Evolutionary conservation across 768 basidiomycete genomes (phyloP).

Genomic region (Termitomyces sp.): DNA sequence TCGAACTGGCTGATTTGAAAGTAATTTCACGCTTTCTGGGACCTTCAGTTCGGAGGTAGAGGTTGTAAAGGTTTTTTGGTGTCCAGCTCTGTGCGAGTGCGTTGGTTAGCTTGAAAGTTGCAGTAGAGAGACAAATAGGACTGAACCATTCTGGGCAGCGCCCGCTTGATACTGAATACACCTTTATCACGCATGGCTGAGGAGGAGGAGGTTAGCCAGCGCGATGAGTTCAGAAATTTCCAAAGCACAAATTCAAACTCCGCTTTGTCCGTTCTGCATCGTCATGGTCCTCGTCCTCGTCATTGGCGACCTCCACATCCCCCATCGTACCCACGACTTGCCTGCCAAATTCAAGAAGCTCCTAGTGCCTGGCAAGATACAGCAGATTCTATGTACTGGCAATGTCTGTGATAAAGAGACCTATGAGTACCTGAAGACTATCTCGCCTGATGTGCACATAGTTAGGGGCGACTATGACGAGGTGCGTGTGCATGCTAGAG

Average conservation of each 20-base stretch:
- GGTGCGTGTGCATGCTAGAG: constrained; percentile 34
- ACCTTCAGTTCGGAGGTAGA: constrained; percentile 69
- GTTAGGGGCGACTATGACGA: constrained; percentile 97
- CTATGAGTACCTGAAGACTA: constrained; percentile 90
- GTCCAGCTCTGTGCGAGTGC: constrained; percentile 79
- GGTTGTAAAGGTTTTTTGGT: constrained; percentile 82
- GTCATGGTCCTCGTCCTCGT: constrained; percentile 90
- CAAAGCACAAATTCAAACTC: constrained; percentile 1
- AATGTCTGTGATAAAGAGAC: constrained; percentile 98
- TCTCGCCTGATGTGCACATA: constrained; percentile 89
- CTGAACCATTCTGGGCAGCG: constrained; percentile 75
- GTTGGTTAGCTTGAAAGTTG: neutral
- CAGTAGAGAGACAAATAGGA: neutral
- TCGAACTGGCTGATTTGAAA: constrained; percentile 51
- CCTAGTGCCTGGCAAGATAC: constrained; percentile 92
- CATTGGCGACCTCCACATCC: constrained; percentile 97
- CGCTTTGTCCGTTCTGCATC: constrained; percentile 6
- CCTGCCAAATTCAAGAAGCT: constrained; percentile 97
- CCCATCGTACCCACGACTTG: constrained; percentile 83
- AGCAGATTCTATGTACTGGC: constrained; percentile 95
- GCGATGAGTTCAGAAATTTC: constrained; percentile 4
- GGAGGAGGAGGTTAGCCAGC: neutral
- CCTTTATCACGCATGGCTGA: constrained; percentile 33
- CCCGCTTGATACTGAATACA: constrained; percentile 34
- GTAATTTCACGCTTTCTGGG: constrained; percentile 40